Conservation (phyloP, 2,329 filamentous ascomycete species). For the Aspergillus clavatus region DNA sequence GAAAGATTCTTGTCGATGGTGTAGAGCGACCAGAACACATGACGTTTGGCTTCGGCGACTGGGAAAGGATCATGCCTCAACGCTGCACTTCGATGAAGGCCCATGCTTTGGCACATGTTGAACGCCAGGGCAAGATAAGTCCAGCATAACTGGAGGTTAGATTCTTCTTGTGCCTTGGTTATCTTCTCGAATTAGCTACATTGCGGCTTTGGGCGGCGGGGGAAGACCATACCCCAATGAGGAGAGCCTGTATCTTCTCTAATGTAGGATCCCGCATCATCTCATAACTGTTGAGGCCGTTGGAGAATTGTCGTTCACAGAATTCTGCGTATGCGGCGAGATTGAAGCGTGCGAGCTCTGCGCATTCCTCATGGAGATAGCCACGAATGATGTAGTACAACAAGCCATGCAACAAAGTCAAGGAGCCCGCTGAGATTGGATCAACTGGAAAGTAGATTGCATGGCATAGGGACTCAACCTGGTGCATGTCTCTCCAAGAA, state of each 20-base stretch:
- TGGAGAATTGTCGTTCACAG: conserved; percentile 15
- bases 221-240: conserved; percentile 15
- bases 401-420: conserved; percentile 20
- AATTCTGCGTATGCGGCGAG: conserved; percentile 9
- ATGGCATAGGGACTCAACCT: conserved; percentile 19
- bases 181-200: conserved; percentile 12
- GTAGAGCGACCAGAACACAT: conserved; percentile 24
- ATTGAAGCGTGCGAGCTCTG: conserved; percentile 15
- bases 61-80: conserved; percentile 11
- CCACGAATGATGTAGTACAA: conserved; percentile 24
- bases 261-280: conserved; percentile 19
- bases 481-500: conserved; percentile 20
- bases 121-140: conserved; percentile 22
- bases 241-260: conserved; percentile 20
- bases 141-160: conserved; percentile 22
- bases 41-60: conserved; percentile 18
- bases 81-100: conserved; percentile 16
- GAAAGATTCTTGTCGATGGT: conserved; percentile 26
- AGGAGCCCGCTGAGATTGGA: conserved; percentile 17
- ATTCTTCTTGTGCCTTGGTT: conserved; percentile 25
- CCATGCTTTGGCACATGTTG: conserved; percentile 22
- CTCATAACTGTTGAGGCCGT: conserved; percentile 15
- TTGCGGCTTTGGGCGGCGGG: too few species aligned
- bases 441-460: conserved; percentile 21
- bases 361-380: conserved; percentile 19